Base-by-base conservation (phyloP, 2,329 filamentous ascomycete genomes). In the Ophiostoma pallidulum region DNA sequence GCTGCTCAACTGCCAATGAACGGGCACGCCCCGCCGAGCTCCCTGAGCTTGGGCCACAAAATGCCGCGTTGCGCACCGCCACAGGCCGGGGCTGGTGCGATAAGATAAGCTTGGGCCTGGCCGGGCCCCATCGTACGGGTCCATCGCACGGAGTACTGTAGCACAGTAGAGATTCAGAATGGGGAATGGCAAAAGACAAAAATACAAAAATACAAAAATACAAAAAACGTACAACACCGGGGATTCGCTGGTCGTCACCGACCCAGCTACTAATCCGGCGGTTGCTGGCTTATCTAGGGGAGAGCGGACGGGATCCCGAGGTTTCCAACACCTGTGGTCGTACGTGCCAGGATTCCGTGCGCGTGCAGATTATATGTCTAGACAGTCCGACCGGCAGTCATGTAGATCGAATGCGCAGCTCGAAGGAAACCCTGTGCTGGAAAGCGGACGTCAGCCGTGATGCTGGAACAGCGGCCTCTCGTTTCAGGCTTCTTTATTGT, bases 21-120 rank as follows among this genome's bases (percentile, higher is more conserved):
- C 43, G 31, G 22, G 18, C 49, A 39, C 36, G 41, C 50, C 50
- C 50, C 51, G 45, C 48, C 43, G 28, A 51, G 48, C 46, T 51
- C 50, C 48, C 14, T 24, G 31, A 54, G 51, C 52, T 54, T 52
- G 53, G 52, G 41, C 52, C 49, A 53, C 48, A 48, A 56, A 56
- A 56, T 54, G 47, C 51, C 54, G 49, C 54, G 51, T 52, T 28
- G 20, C 26, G 28, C 33, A 45, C 38, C 33, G 40, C 50, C 50
- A 51, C 49, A 48, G 32, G 39, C 29, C 35, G 47, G 48, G 49
- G 49, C 49, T 51, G 45, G 48, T 46, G 48, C 33, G 48, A 50
- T 50, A 42, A 46, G 48, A 46, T 48, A 48, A 42, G 39, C n/a
- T n/a, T n/a, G n/a, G n/a, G n/a, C n/a, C n/a, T n/a, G n/a, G n/a